Conservation (phyloP, 768 basidiomycete genomes). For the Pulveroboletus sp. region DNA sequence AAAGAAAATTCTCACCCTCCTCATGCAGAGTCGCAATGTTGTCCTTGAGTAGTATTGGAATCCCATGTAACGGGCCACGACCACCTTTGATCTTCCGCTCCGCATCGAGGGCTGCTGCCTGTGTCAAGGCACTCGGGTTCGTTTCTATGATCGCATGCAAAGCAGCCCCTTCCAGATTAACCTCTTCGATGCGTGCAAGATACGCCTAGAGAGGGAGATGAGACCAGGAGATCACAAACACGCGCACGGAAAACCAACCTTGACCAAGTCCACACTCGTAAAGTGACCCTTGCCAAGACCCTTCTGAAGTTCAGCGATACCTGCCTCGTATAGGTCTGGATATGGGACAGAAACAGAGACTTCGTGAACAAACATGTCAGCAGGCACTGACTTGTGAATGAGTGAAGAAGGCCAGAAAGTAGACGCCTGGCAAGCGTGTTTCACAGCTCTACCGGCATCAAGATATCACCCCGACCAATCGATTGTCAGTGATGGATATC, state of each 20-base stretch:
- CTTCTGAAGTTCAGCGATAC: constrained; percentile 51
- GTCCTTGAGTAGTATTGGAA: constrained; percentile 57
- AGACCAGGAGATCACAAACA: neutral
- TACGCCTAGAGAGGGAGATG: constrained; percentile 46
- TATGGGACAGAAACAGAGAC: constrained; percentile 13
- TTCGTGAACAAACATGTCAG: constrained; percentile 10
- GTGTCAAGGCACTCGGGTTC: constrained; percentile 51
- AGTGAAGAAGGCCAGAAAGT: constrained; percentile 5
- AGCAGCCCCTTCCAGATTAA: constrained; percentile 55
- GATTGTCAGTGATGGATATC: too few relatives aligned
- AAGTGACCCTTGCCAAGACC: constrained; percentile 52
- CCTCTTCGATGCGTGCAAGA: constrained; percentile 63
- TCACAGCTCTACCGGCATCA: neutral
- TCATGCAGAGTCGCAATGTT: constrained; percentile 35
- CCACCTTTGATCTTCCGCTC: constrained; percentile 46
- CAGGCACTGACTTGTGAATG: constrained; percentile 7
- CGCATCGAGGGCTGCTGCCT: constrained; percentile 49
- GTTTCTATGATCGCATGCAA: constrained; percentile 61
- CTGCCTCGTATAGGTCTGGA: constrained; percentile 64
- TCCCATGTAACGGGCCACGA: constrained; percentile 52
- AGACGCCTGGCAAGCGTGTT: neutral
- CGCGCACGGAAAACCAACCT: constrained; percentile 33
- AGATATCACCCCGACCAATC: neutral
- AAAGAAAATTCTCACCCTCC: constrained; percentile 22
- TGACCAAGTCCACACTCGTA: constrained; percentile 62